Evolutionary conservation across 2,329 filamentous ascomycete genomes (phyloP).

Genomic region (Paraconiothyrium brasiliense): DNA sequence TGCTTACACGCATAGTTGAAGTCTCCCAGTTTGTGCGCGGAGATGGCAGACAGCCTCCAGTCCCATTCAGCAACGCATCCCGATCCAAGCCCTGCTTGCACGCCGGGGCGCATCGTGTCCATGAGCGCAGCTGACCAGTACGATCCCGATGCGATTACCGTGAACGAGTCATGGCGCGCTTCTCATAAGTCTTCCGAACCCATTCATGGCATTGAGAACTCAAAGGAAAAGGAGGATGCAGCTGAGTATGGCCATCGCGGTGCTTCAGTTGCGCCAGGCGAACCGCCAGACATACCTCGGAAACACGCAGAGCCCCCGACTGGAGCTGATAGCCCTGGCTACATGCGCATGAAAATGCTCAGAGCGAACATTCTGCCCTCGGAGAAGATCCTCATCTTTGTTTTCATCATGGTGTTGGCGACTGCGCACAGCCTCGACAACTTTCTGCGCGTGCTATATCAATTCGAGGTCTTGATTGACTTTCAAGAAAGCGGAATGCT

Average conservation of each 20-base stretch:
- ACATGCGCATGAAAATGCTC: not conserved
- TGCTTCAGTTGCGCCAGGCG: not conserved
- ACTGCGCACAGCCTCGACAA: conserved; percentile 7
- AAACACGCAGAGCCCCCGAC: not conserved
- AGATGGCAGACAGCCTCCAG: not conserved
- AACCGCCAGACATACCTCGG: not conserved
- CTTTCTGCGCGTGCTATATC: conserved; percentile 8
- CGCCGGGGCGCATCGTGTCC: not conserved
- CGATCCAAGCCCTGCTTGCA: not conserved
- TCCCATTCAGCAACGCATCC: not conserved
- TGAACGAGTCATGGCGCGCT: not conserved
- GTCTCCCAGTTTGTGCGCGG: not conserved
- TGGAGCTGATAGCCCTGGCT: conserved; percentile 8
- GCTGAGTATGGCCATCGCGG: not conserved
- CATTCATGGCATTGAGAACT: no score
- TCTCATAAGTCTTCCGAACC: not conserved
- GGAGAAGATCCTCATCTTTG: not conserved
- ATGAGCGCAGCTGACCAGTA: not conserved
- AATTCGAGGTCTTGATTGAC: not conserved
- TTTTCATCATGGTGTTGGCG: not conserved
- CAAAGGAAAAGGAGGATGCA: not conserved
- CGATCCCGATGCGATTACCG: conserved; percentile 4
- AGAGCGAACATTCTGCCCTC: not conserved
- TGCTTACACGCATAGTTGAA: not conserved
- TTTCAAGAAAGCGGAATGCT: not conserved